Evolutionary conservation across 768 basidiomycete species (phyloP), one percentile per base, ranked within the genome.

Genomic region (Postia placenta): DNA sequence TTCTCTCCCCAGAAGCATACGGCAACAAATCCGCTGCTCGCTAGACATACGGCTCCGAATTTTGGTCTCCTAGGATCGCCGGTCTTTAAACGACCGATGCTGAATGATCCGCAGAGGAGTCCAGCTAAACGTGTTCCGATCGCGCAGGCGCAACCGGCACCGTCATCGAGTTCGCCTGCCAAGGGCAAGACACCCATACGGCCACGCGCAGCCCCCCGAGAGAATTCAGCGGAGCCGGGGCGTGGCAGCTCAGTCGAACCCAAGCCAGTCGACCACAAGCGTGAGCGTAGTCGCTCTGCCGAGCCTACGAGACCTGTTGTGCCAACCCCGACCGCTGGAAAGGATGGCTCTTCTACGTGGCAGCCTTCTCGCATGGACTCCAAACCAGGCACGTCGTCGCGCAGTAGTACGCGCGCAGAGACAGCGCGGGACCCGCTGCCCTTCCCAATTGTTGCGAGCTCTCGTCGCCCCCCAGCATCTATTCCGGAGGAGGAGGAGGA

Each of bases 1-100:
- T 59, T 76, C 19, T 80, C 80, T 0, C 68, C 75, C 2, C 67
- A 72, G 52, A 80, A 76, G 54, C 67, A 67, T 19, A 33, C 47
- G 19, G 15, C 50, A 11, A 37, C 40, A 15, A 30, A 42, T 17
- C 26, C 38, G 15, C 45, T 6, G 20, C 23, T 5, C 42, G 9
- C 42, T 5, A 22, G 11, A 5, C 27, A 17, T 22, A 20, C 48
- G 19, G 39, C 24, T 22, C 35, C 45, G 9, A 28, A 20, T 36
- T 23, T 23, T 19, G 48, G 42, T 20, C 17, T 43, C 65, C 68
- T 43, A 62, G 64, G 36, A 42, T 61, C 36, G 50, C 68, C 63
- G 50, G 70, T 67, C 58, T 78, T 69, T 69, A 71, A 51, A 64
- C 74, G 59, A 45, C 72, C 59, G n/a, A 61, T 60, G 12, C 56